Base-by-base conservation (phyloP, 1,284 basidiomycete species). In the Ceratobasidium sp. region DNA sequence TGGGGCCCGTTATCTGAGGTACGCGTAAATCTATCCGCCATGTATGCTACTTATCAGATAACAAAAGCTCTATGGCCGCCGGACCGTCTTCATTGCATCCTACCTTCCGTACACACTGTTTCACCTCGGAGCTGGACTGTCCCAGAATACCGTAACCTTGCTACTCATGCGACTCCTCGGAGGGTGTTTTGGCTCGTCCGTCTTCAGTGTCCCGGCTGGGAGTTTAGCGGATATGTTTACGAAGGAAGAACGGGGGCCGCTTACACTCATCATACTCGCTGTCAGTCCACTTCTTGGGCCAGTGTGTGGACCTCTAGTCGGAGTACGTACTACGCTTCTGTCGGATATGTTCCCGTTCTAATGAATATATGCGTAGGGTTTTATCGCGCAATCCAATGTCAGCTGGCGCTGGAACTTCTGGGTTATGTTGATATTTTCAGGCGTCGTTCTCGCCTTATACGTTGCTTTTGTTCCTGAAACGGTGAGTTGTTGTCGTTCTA, bases 401-500 rank as follows among this genome's bases (percentile, higher is more conserved):
- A 67, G 62, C 5, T 76, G 74, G 74, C 74, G 64, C 9, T 76
- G 74, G 74, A 76, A 76, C 52, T 76, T 76, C 42, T 76, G 74
- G 74, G 64, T 76, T 4, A 76, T 76, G 74, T 44, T 76, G 3
- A 67, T 67, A 17, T 76, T 76, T 28, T 76, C 74, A 9, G 74
- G 62, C 17, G 64, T 59, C 20, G 52, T 66, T n/a, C n/a, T 76
- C 20, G 50, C 23, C 3, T 9, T 67, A 38, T 66, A 59, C 26
- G 56, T 65, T 28, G n/a, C 42, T 3, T 67, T 76, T 38, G 74
- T 76, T 23, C 74, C 74, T 20, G 74, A 76, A 66, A 76, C 74
- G 6, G 74, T 76, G 0, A 67, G 54, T 66, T 12, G 20, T 26
- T 6, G 4, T 65, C 40, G 26, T 46, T 33, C 42, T 13, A n/a